phyloP scores from a whole-genome alignment of 2,329 filamentous ascomycete species.

The Hymenoscyphus repandus region DNA sequence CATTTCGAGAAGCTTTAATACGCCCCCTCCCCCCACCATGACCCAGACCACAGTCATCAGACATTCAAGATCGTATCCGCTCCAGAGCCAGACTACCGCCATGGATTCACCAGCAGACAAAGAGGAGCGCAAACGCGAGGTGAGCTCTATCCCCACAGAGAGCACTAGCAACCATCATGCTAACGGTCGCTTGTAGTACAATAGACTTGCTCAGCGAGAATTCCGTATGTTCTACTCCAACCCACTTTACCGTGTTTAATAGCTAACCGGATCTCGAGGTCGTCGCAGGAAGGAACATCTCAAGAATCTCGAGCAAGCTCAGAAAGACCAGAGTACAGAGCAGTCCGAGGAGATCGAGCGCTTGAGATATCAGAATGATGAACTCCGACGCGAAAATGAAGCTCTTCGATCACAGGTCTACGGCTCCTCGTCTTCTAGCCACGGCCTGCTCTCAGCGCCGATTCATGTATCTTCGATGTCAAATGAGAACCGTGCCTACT shows the following conservation, averaged over 20 bases:
- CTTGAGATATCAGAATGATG: slow-evolving; percentile 36
- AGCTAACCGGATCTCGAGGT: slow-evolving; percentile 26
- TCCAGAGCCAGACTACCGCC: slow-evolving; percentile 9
- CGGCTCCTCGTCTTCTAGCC: slow-evolving; percentile 27
- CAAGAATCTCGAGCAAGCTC: slow-evolving; percentile 38
- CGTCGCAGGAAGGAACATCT: slow-evolving; percentile 40
- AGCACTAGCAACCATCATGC: not conserved
- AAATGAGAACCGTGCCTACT: slow-evolving; percentile 28
- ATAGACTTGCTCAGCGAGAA: slow-evolving; percentile 39
- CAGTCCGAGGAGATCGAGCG: slow-evolving; percentile 38
- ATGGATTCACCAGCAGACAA: slow-evolving; percentile 31
- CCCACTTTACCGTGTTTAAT: not conserved
- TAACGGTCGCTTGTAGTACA: slow-evolving; percentile 28
- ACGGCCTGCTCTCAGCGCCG: slow-evolving; percentile 22
- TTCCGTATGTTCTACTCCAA: slow-evolving; percentile 35
- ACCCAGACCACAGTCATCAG: slow-evolving; percentile 18
- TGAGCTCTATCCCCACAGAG: slow-evolving; percentile 10
- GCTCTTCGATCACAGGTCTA: slow-evolving; percentile 33
- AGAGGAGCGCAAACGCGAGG: slow-evolving; percentile 33
- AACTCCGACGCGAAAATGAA: slow-evolving; percentile 37
- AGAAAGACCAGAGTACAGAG: slow-evolving; percentile 35
- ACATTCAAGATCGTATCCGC: slow-evolving; percentile 23
- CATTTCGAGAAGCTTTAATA: slow-evolving; percentile 12
- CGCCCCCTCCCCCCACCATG: slow-evolving; percentile 18
- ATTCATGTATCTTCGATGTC: slow-evolving; percentile 18